Evolutionary conservation across 2,329 filamentous ascomycete genomes (phyloP).

Genomic region (Elsinoe ampelina): DNA sequence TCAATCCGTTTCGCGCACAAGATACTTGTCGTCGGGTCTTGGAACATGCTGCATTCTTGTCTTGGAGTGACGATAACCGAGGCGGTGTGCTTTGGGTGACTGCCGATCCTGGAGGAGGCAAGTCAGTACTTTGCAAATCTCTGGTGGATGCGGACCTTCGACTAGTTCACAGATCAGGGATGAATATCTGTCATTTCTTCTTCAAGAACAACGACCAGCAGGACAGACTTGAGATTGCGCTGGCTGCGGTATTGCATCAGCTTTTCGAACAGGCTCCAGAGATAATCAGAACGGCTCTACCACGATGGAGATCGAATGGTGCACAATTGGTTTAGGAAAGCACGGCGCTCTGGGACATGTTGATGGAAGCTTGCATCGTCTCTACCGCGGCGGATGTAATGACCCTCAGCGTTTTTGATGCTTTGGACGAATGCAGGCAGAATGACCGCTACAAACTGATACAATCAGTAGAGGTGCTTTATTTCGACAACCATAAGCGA

Average conservation of each 20-base stretch:
- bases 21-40: constrained; percentile 31
- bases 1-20: constrained; percentile 23
- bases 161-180: background rate
- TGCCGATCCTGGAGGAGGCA: constrained; percentile 34
- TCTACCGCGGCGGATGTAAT: background rate
- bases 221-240: constrained; percentile 22
- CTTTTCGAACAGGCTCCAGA: constrained; percentile 24
- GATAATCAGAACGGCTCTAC: constrained; percentile 20
- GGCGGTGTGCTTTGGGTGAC: constrained; percentile 32
- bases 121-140: constrained; percentile 31
- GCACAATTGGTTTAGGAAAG: constrained; percentile 17
- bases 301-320: constrained; percentile 21
- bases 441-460: constrained; percentile 15
- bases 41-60: constrained; percentile 21
- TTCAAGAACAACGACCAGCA: constrained; percentile 32
- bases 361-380: constrained; percentile 14
- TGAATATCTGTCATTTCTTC: constrained; percentile 29
- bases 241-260: constrained; percentile 33
- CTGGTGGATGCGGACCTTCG: constrained; percentile 27
- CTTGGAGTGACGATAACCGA: constrained; percentile 21
- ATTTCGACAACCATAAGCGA: background rate
- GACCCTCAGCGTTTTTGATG: constrained; percentile 22
- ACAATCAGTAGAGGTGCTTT: constrained; percentile 5
- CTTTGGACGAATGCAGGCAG: constrained; percentile 22
- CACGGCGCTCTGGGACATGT: constrained; percentile 17